Evolutionary conservation across 2,329 filamentous ascomycete genomes (phyloP).

Genomic region (Fusarium acutatum): DNA sequence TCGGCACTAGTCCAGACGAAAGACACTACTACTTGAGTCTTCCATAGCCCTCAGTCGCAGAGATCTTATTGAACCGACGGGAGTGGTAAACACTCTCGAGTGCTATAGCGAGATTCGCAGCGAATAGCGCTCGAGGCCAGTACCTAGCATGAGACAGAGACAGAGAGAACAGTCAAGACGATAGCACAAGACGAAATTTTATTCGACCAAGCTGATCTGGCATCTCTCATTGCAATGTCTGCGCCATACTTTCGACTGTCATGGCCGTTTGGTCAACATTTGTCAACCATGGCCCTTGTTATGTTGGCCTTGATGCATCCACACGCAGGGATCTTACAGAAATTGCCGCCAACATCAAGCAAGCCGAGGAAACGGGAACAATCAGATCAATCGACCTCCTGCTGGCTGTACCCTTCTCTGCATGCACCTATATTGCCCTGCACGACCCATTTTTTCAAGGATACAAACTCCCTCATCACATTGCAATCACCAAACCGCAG

Average conservation of each 20-base stretch:
- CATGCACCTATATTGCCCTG: constrained; percentile 16
- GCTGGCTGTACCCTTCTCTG: background rate
- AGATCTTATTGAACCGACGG: constrained; percentile 54
- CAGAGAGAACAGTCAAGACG: constrained; percentile 64
- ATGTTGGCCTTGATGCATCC: constrained; percentile 16
- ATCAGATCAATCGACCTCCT: constrained; percentile 3
- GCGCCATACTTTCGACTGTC: constrained; percentile 45
- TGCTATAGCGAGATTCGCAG: constrained; percentile 65
- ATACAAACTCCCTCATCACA: background rate
- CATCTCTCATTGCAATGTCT: constrained; percentile 53
- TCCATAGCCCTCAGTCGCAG: constrained; percentile 58
- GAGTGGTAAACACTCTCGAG: constrained; percentile 50
- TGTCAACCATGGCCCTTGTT: constrained; percentile 24
- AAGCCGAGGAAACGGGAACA: background rate
- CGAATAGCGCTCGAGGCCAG: constrained; percentile 69
- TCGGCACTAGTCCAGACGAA: constrained; percentile 46
- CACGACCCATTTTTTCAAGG: constrained; percentile 4
- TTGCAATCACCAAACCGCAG: background rate
- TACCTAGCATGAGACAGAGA: constrained; percentile 67
- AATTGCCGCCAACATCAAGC: constrained; percentile 8
- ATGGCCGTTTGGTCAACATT: constrained; percentile 35
- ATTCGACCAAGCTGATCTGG: constrained; percentile 57
- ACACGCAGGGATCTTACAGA: constrained; percentile 16
- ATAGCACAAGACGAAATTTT: constrained; percentile 71
- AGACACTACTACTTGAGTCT: constrained; percentile 47